Percentiles rank a stretch among this genome's conserved stretches.
These are phyloP conservation scores for Coleophoma crateriformis DNA, from an alignment of 2,329 filamentous ascomycete genomes.

Conservation along the genomic window DNA sequence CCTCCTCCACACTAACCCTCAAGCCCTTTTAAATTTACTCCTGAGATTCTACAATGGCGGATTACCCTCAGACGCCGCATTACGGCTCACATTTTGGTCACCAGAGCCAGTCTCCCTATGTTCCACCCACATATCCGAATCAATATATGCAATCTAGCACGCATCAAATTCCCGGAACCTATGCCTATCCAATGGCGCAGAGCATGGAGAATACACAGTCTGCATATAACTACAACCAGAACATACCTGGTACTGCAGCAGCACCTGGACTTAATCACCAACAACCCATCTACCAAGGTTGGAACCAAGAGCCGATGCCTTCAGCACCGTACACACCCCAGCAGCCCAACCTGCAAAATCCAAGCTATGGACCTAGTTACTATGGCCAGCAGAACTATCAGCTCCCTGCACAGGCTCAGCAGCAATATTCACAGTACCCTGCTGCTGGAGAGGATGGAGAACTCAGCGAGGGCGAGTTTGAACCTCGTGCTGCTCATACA, in stretches of 20 bases:
- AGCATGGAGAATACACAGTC: constrained; percentile 18
- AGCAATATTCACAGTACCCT: constrained; percentile 9
- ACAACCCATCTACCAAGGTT: constrained; percentile 23
- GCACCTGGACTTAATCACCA: constrained; percentile 18
- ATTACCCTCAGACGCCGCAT: constrained; percentile 37
- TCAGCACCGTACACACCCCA: constrained; percentile 16
- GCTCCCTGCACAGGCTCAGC: constrained; percentile 13
- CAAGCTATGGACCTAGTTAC: constrained; percentile 11
- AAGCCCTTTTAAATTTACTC: constrained; percentile 4
- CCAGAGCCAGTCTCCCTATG: constrained; percentile 18
- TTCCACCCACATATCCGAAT: constrained; percentile 16
- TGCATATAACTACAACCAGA: constrained; percentile 23
- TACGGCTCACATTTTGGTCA: constrained; percentile 29
- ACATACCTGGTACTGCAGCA: constrained; percentile 16
- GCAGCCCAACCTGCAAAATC: constrained; percentile 10
- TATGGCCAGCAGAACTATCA: constrained; percentile 14
- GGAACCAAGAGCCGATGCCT: constrained; percentile 21
- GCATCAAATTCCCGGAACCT: constrained; percentile 11
- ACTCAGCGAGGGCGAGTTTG: constrained; percentile 62
- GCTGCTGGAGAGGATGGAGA: constrained; percentile 64
- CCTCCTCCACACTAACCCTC: constrained; percentile 10
- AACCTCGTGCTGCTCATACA: constrained; percentile 33
- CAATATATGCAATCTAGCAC: constrained; percentile 19
- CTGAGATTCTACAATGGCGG: constrained; percentile 32
- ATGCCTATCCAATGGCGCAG: constrained; percentile 11